Conservation (phyloP, 331 rosid genomes). For the Pyrus hybrid region DNA sequence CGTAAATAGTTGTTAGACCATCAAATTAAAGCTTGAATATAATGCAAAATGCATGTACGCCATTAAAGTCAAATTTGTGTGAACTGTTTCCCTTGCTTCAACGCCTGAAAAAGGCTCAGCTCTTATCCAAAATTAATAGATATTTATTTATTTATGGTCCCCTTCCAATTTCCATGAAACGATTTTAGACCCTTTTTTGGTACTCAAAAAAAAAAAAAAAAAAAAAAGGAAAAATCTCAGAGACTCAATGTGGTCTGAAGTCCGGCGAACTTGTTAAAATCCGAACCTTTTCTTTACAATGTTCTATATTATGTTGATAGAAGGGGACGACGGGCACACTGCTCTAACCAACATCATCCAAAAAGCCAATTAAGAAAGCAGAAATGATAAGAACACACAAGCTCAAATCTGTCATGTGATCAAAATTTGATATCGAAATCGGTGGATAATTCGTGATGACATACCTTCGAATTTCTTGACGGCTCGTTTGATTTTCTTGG, state of each 20-base stretch:
- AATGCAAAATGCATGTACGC: not conserved
- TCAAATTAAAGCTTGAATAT: not conserved
- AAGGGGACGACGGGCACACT: too few relatives aligned
- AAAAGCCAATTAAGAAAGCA: not conserved
- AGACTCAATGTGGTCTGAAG: not conserved
- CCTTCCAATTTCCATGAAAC: too few relatives aligned
- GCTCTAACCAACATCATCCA: not conserved
- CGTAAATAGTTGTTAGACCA: not conserved
- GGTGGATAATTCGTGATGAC: not conserved
- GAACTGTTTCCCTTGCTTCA: not conserved
- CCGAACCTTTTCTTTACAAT: not conserved
- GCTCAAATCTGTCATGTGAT: not conserved
- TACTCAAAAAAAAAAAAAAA: too few relatives aligned
- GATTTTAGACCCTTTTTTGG: too few relatives aligned
- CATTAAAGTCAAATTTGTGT: not conserved
- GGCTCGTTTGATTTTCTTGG: constrained; percentile 57
- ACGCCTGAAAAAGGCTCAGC: not conserved
- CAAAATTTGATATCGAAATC: not conserved
- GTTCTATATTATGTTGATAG: too few relatives aligned
- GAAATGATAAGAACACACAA: not conserved
- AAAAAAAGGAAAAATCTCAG: too few relatives aligned
- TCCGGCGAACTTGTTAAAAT: not conserved
- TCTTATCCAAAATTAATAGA: not conserved
- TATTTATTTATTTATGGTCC: too few relatives aligned
- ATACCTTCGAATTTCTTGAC: constrained; percentile 51